Percentiles rank a stretch among this genome's conserved stretches.
Evolutionary conservation across 352 stramenopile species (phyloP).

Genomic region (Phytophthora litchii): DNA sequence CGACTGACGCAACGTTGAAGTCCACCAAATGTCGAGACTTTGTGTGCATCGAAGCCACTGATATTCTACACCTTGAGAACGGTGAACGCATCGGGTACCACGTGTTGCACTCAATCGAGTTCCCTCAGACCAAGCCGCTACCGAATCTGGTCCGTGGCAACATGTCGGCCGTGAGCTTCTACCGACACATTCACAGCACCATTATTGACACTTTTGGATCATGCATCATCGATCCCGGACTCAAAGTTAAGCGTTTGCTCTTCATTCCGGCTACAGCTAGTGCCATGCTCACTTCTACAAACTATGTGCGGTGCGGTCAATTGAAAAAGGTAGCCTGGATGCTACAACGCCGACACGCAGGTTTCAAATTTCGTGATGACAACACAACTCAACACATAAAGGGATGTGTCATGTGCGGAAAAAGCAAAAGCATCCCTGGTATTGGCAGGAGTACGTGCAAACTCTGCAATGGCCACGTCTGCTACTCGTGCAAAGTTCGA

Average conservation of each 20-base stretch:
- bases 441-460: conserved; percentile 32
- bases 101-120: conserved; percentile 27
- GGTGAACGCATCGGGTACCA: conserved; percentile 33
- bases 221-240: conserved; percentile 22
- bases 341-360: conserved; percentile 21
- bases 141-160: conserved; percentile 19
- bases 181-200: conserved; percentile 26
- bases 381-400: conserved; percentile 6
- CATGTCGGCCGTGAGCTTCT: conserved; percentile 22
- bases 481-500: conserved; percentile 28
- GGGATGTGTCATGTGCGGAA: conserved; percentile 32
- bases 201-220: conserved; percentile 31
- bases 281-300: conserved; percentile 12
- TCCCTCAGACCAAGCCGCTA: conserved; percentile 28
- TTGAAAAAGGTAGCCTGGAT: conserved; percentile 33
- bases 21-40: conserved; percentile 27
- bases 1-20: conserved; percentile 4
- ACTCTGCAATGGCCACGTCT: conserved; percentile 21
- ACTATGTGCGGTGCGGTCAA: conserved; percentile 25
- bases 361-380: conserved; percentile 12
- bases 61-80: conserved; percentile 22
- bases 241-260: conserved; percentile 5
- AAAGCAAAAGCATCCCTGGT: conserved; percentile 25
- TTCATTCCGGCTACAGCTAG: conserved; percentile 15
- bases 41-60: conserved; percentile 29